Percentiles rank a stretch among this genome's conserved stretches.
Evolutionary conservation across 768 basidiomycete species (phyloP).

Genomic region (Podaxis rugospora): DNA sequence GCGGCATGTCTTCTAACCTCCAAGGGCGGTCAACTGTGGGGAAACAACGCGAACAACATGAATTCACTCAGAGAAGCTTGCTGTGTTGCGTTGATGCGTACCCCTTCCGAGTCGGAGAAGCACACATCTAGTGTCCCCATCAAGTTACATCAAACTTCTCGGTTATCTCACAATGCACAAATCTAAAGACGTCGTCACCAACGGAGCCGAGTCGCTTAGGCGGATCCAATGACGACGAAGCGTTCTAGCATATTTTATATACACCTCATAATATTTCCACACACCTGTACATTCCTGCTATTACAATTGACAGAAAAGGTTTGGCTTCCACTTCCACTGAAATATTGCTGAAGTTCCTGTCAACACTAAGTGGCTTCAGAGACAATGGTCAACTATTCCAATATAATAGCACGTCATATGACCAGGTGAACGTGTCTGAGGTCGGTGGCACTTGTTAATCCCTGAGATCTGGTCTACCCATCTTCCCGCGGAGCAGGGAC

Average conservation of each 20-base stretch:
- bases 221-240: neutral
- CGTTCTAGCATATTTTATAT: neutral
- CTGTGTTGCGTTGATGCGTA: constrained; percentile 3
- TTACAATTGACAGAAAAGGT: neutral
- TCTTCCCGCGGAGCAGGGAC: constrained; percentile 11
- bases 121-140: neutral
- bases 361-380: neutral
- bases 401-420: neutral
- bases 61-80: neutral
- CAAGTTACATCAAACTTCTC: constrained; percentile 5
- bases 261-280: neutral
- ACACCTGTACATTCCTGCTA: neutral
- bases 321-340: neutral
- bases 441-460: neutral
- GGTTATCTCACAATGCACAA: neutral
- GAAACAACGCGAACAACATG: neutral
- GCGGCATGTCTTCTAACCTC: neutral
- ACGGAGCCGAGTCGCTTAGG: neutral
- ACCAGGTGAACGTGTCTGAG: neutral
- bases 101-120: constrained; percentile 12
- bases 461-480: neutral
- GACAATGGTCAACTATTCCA: neutral
- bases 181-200: neutral
- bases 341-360: neutral
- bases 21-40: neutral